Evolutionary conservation across 2,329 filamentous ascomycete genomes (phyloP).

Genomic region (Colletotrichum sansevieriae): DNA sequence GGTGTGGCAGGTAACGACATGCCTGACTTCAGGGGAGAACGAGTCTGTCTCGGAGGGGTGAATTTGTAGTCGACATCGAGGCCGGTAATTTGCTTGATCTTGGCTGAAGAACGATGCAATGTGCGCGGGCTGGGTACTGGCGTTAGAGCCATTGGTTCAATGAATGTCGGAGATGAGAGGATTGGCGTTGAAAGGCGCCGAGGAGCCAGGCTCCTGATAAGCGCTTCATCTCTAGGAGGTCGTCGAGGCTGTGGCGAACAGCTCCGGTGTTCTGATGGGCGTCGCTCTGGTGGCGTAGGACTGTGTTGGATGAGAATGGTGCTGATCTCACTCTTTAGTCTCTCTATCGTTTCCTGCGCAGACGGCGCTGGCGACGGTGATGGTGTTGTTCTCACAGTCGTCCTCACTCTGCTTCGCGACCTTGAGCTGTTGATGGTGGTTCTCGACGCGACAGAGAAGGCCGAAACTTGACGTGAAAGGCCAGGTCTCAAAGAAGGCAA

Average conservation of each 20-base stretch:
- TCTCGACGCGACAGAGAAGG: conserved; percentile 23
- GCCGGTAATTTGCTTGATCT: conserved; percentile 58
- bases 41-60: conserved; percentile 11
- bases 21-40: background rate
- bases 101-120: conserved; percentile 51
- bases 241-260: conserved; percentile 30
- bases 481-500: conserved; percentile 40
- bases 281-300: conserved; percentile 10
- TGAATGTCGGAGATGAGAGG: background rate
- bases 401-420: conserved; percentile 30
- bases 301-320: conserved; percentile 34
- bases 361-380: conserved; percentile 19
- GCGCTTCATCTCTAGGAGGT: conserved; percentile 14
- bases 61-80: conserved; percentile 49
- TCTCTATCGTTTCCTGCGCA: conserved; percentile 17
- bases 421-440: conserved; percentile 25
- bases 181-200: conserved; percentile 32
- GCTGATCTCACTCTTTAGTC: conserved; percentile 32
- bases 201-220: conserved; percentile 13
- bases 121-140: conserved; percentile 39
- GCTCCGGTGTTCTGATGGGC: conserved; percentile 28
- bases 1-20: conserved; percentile 12
- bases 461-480: conserved; percentile 28
- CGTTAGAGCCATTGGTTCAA: background rate
- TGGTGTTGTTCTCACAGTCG: conserved; percentile 4